Percentiles rank a stretch among this genome's conserved stretches.
Evolutionary conservation across 305 asterid species (phyloP).

Genomic region (Salvia sclarea): DNA sequence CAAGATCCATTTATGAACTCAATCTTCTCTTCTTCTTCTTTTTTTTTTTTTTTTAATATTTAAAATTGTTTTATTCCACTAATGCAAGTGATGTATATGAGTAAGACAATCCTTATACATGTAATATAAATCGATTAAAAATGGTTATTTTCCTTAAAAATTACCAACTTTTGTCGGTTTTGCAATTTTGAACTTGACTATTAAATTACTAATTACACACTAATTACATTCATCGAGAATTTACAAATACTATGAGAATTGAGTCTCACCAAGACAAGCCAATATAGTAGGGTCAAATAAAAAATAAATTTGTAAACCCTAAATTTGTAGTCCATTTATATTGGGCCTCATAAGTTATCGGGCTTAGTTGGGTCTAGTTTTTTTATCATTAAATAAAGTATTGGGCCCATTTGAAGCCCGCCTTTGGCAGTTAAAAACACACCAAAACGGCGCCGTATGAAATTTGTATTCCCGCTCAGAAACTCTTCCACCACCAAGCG

Average conservation of each 20-base stretch:
- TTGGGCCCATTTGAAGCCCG: slow-evolving; percentile 8
- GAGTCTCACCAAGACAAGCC: too few relatives aligned
- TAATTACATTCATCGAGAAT: too few relatives aligned
- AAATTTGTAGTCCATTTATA: not conserved
- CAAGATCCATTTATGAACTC: not conserved
- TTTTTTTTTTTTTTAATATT: not conserved
- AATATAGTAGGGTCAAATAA: too few relatives aligned
- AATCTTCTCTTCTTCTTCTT: too few relatives aligned
- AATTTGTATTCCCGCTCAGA: slow-evolving; percentile 38
- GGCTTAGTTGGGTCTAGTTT: not conserved
- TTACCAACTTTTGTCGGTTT: too few relatives aligned
- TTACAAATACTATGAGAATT: too few relatives aligned
- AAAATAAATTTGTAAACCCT: too few relatives aligned
- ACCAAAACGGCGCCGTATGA: not conserved
- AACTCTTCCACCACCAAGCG: slow-evolving; percentile 14
- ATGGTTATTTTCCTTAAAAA: not conserved
- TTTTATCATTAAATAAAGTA: not conserved
- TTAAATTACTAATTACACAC: too few relatives aligned
- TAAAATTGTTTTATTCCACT: not conserved
- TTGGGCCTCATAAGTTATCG: not conserved
- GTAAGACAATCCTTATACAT: not conserved
- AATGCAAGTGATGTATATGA: too few relatives aligned
- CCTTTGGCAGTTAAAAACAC: not conserved
- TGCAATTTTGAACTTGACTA: too few relatives aligned
- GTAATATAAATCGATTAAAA: not conserved